Conservation (phyloP, 495 filamentous ascomycete species). For the Penicillium samsonianum region DNA sequence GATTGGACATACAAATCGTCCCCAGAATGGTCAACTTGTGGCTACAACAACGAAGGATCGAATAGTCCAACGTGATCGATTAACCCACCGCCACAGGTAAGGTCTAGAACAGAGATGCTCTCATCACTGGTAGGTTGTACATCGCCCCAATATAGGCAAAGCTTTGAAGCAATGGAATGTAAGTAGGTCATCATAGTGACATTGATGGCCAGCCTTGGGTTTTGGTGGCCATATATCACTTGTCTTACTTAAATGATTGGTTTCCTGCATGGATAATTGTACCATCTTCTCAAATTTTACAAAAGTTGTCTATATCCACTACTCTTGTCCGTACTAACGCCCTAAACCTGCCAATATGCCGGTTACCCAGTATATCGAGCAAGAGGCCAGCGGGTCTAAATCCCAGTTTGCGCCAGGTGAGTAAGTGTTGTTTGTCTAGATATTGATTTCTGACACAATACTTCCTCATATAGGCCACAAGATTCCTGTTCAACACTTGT, state of each 20-base stretch:
- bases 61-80: neutral
- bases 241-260: neutral
- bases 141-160: conserved; percentile 1
- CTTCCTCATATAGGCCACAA: conserved; percentile 59
- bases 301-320: neutral
- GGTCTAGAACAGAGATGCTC: conserved; percentile 2
- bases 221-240: conserved; percentile 1
- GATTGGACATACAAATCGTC: neutral
- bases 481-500: conserved; percentile 67
- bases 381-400: conserved; percentile 26
- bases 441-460: neutral
- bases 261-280: neutral
- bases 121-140: neutral
- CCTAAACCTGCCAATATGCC: conserved; percentile 15
- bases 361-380: conserved; percentile 23
- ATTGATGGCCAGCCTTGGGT: neutral
- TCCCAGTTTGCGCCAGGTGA: conserved; percentile 34
- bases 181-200: conserved; percentile 11
- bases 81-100: conserved; percentile 1
- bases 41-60: conserved; percentile 3
- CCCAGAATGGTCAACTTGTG: neutral
- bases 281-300: neutral
- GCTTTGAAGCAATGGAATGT: neutral
- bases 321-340: neutral
- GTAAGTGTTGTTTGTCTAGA: neutral